phyloP scores from a whole-genome alignment of 495 filamentous ascomycete species.

The Oidiodendron maius region DNA sequence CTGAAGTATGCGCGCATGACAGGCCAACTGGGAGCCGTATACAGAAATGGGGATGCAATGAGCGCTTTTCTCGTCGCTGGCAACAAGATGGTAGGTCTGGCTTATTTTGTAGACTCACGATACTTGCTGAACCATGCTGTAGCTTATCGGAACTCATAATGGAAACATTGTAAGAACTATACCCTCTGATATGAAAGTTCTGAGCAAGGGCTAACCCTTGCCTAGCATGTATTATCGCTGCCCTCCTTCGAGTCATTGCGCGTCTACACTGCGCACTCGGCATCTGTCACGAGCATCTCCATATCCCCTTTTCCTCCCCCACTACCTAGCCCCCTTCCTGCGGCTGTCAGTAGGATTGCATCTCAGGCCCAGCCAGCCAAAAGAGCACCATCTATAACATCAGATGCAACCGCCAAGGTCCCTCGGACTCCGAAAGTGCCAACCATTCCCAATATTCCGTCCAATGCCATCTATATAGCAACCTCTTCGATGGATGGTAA shows the following conservation, averaged over 20 bases:
- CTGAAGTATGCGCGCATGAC: constrained; percentile 89
- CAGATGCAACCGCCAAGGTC: constrained; percentile 42
- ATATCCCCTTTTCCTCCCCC: constrained; percentile 87
- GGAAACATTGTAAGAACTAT: constrained; percentile 80
- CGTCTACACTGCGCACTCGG: constrained; percentile 85
- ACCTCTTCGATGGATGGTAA: constrained; percentile 95
- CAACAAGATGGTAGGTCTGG: constrained; percentile 80
- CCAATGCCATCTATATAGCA: constrained; percentile 85
- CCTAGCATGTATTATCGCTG: constrained; percentile 76
- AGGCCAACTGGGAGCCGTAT: constrained; percentile 68
- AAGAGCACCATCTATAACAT: constrained; percentile 38
- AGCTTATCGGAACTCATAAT: constrained; percentile 95
- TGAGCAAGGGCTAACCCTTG: constrained; percentile 16
- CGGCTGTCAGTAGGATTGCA: constrained; percentile 38
- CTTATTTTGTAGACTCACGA: not conserved
- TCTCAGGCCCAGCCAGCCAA: constrained; percentile 40
- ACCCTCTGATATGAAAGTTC: constrained; percentile 1
- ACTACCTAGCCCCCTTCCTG: constrained; percentile 50
- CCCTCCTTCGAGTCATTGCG: constrained; percentile 73
- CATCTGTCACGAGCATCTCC: constrained; percentile 82
- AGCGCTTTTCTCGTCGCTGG: constrained; percentile 84
- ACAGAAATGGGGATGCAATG: constrained; percentile 91
- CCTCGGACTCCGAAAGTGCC: constrained; percentile 37
- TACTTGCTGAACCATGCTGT: constrained; percentile 11
- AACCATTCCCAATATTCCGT: constrained; percentile 60